Conservation (phyloP, 306 rosid species). For the Morella rubra region DNA sequence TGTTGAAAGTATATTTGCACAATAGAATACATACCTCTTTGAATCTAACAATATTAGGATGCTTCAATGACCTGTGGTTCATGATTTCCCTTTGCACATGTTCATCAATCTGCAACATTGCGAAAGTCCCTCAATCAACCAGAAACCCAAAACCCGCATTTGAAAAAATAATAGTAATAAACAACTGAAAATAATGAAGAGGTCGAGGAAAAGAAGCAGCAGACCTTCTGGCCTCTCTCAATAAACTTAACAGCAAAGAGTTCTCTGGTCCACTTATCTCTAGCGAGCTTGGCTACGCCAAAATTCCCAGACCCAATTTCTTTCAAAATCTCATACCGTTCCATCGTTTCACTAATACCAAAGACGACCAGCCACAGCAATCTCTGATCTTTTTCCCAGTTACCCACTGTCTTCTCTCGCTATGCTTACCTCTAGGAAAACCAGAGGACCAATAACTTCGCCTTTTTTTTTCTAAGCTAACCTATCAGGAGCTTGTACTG, state of each 20-base stretch:
- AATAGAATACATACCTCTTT: slow-evolving; percentile 58
- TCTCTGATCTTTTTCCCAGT: not conserved
- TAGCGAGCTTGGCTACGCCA: slow-evolving; percentile 70
- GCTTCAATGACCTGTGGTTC: slow-evolving; percentile 90
- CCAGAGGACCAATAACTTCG: not conserved
- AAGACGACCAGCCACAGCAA: slow-evolving; percentile 3
- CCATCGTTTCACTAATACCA: slow-evolving; percentile 42
- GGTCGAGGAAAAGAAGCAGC: slow-evolving; percentile 22
- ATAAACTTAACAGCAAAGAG: slow-evolving; percentile 71
- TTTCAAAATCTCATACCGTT: slow-evolving; percentile 72
- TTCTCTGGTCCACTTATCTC: slow-evolving; percentile 52
- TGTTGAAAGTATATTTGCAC: not conserved
- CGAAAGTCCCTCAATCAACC: slow-evolving; percentile 11
- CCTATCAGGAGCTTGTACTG: not conserved
- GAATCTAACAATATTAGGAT: slow-evolving; percentile 76
- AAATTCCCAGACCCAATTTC: slow-evolving; percentile 85
- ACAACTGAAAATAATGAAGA: slow-evolving; percentile 1
- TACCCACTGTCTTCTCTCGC: not conserved
- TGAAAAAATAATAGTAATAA: not conserved
- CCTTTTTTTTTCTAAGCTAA: not conserved
- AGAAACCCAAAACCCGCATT: slow-evolving; percentile 18
- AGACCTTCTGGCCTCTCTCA: slow-evolving; percentile 80
- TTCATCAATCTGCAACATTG: slow-evolving; percentile 65
- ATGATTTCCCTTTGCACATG: slow-evolving; percentile 78
- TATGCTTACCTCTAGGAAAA: not conserved